phyloP scores from a whole-genome alignment of 73 alveolate species.

The Tetrahymena malaccensis region DNA sequence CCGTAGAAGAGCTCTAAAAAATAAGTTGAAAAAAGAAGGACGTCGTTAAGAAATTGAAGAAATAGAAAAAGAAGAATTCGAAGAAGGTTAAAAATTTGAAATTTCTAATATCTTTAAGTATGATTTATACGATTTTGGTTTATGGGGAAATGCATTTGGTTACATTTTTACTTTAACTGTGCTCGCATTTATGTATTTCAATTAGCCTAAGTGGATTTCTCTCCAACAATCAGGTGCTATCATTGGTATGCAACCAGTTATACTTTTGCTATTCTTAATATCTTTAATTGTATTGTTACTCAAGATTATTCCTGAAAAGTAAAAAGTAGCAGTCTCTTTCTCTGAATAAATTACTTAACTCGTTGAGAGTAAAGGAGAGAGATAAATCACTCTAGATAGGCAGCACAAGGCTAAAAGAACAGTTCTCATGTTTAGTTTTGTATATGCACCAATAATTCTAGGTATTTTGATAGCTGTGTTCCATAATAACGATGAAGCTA shows the following conservation, averaged over 20 bases:
- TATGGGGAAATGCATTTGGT: neutral
- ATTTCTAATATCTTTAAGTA: neutral
- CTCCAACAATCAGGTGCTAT: neutral
- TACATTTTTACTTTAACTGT: neutral
- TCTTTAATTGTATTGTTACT: neutral
- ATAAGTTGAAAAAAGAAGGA: neutral
- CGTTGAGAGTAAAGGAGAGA: neutral
- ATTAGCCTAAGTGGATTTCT: neutral
- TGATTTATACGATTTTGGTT: neutral
- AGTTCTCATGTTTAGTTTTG: neutral
- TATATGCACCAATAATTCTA: neutral
- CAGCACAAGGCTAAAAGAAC: neutral
- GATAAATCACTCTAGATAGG: neutral
- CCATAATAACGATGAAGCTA: neutral
- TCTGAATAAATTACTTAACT: neutral
- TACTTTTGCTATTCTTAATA: neutral
- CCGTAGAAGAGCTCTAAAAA: neutral
- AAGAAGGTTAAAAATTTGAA: neutral
- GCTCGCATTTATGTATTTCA: neutral
- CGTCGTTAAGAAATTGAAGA: neutral
- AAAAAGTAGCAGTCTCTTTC: neutral
- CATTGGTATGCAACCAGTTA: neutral
- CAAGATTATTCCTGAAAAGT: neutral
- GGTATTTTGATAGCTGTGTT: neutral
- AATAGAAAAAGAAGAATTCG: neutral